These are phyloP conservation scores for Chytriomyces sp. DNA, from an alignment of 192 early-diverging fungal species.

Conservation along the genomic window DNA sequence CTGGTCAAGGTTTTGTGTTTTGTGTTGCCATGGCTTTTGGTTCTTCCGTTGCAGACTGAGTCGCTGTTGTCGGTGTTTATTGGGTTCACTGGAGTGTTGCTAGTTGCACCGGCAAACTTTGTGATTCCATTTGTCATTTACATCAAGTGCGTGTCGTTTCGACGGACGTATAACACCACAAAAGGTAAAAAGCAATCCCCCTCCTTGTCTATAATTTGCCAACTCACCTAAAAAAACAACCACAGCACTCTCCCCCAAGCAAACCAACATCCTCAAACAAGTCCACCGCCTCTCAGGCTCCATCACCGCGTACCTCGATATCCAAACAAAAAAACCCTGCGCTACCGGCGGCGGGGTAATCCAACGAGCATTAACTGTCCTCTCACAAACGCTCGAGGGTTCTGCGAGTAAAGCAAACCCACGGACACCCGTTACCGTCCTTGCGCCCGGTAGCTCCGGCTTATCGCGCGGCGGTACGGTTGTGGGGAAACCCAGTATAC, in stretches of 20 bases:
- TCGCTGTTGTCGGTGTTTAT: conserved; percentile 47
- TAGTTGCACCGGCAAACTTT: conserved; percentile 61
- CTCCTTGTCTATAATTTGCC: not conserved
- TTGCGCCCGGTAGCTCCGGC: conserved; percentile 14
- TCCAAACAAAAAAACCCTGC: not conserved
- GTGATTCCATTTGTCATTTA: conserved; percentile 63
- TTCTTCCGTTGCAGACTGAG: conserved; percentile 53
- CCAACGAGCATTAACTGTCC: not conserved
- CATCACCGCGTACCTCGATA: conserved; percentile 52
- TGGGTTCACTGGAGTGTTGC: conserved; percentile 58
- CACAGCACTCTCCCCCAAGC: conserved; percentile 45
- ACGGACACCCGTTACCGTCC: conserved; percentile 5
- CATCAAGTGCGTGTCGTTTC: conserved; percentile 55
- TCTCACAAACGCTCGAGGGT: not conserved
- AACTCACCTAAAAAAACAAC: not conserved
- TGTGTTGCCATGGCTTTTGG: conserved; percentile 55
- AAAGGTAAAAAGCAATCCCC: conserved; percentile 38
- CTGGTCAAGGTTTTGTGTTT: conserved; percentile 24
- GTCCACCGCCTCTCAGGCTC: conserved; percentile 52
- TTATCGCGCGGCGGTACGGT: not conserved
- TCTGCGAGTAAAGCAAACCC: conserved; percentile 18
- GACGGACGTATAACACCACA: conserved; percentile 46
- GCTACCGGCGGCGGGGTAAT: not conserved
- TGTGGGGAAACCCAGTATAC: not conserved
- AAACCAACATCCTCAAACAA: conserved; percentile 53